Percentiles rank a stretch among this genome's conserved stretches.
These are phyloP conservation scores for Cordyceps javanica DNA, from an alignment of 2,329 filamentous ascomycete genomes.

Conservation along the genomic window DNA sequence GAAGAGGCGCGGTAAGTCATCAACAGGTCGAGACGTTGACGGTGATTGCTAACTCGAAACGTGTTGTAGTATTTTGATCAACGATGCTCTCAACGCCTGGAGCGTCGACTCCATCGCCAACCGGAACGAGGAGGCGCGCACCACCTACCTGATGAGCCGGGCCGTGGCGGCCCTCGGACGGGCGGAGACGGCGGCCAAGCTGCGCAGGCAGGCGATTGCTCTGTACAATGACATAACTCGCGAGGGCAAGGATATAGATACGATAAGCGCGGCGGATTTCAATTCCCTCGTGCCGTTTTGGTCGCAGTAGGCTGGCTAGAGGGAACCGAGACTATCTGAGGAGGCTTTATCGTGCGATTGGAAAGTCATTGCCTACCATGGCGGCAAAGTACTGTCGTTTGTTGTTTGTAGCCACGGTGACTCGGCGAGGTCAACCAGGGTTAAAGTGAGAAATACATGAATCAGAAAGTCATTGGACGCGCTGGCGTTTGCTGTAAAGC, in stretches of 20 bases:
- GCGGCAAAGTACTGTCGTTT: no score
- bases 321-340: no score
- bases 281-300: conserved; percentile 14
- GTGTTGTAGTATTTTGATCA: conserved; percentile 1
- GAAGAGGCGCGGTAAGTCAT: conserved; percentile 13
- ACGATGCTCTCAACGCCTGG: conserved; percentile 10
- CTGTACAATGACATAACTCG: conserved; percentile 8
- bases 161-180: conserved; percentile 10
- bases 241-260: background rate
- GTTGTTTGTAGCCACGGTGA: no score
- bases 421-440: no score
- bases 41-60: background rate
- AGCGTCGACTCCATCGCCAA: conserved; percentile 10
- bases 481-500: no score
- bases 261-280: conserved; percentile 10
- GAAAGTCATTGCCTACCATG: no score
- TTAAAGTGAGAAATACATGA: no score
- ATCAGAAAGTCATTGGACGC: no score
- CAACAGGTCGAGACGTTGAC: no score
- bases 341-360: no score
- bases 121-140: conserved; percentile 14
- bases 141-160: conserved; percentile 10
- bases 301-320: background rate
- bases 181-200: conserved; percentile 7
- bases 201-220: background rate